These are phyloP conservation scores for Phyllosticta citribraziliensis DNA, from an alignment of 2,329 filamentous ascomycete species.

Conservation along the genomic window DNA sequence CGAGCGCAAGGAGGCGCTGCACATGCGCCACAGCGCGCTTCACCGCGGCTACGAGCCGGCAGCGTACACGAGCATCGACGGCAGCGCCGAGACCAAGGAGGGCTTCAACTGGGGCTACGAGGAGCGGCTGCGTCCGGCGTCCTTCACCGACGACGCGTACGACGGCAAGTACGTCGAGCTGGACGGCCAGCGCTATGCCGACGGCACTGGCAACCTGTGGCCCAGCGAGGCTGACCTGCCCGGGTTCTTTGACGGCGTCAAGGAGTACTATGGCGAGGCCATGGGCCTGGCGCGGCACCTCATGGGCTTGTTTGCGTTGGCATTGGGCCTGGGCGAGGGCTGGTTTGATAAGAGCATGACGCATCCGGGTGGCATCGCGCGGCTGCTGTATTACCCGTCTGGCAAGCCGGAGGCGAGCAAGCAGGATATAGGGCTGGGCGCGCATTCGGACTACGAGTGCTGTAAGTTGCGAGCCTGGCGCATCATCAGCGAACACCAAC, in stretches of 20 bases:
- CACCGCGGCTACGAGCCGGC: conserved; percentile 34
- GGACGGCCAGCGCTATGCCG: conserved; percentile 21
- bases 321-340: conserved; percentile 26
- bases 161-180: conserved; percentile 33
- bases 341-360: conserved; percentile 33
- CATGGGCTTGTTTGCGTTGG: conserved; percentile 32
- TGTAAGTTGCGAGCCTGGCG: not conserved
- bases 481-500: too few species aligned
- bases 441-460: conserved; percentile 11
- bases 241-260: conserved; percentile 28
- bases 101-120: conserved; percentile 37
- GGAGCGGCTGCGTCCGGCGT: conserved; percentile 12
- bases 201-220: conserved; percentile 30
- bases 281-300: conserved; percentile 31
- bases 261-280: conserved; percentile 30
- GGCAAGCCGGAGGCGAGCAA: conserved; percentile 13
- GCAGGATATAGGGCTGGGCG: conserved; percentile 9
- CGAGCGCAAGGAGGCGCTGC: conserved; percentile 29
- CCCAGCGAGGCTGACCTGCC: conserved; percentile 29
- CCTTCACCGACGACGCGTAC: conserved; percentile 30
- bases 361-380: conserved; percentile 31
- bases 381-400: conserved; percentile 32
- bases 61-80: conserved; percentile 26
- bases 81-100: conserved; percentile 32
- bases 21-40: conserved; percentile 30